These are phyloP conservation scores for Irpex lacteus DNA, from an alignment of 1,284 basidiomycete species.

Conservation along the genomic window DNA sequence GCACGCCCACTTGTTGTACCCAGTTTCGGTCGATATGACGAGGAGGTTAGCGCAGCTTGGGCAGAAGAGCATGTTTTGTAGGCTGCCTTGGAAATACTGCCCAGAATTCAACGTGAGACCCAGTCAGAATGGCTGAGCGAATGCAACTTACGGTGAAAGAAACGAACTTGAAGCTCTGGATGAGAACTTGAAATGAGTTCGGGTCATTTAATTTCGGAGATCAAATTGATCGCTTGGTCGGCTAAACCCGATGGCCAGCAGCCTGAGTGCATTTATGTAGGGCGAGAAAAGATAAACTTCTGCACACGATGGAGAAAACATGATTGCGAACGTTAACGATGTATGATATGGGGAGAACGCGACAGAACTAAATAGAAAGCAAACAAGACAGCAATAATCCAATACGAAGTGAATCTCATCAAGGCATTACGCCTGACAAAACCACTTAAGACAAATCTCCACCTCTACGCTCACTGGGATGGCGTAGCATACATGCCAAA, in stretches of 20 bases:
- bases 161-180: background rate
- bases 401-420: background rate
- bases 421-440: background rate
- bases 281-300: too few species aligned
- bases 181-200: background rate
- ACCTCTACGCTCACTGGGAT: background rate
- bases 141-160: too few species aligned
- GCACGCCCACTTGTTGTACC: constrained; percentile 87
- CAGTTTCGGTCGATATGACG: constrained; percentile 74
- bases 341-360: too few species aligned
- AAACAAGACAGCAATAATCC: background rate
- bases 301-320: background rate
- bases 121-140: background rate
- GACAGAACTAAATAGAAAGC: background rate
- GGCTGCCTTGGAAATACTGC: background rate
- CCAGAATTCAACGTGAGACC: background rate
- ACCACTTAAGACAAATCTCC: background rate
- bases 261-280: too few species aligned
- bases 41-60: constrained; percentile 94
- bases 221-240: background rate
- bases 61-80: constrained; percentile 79
- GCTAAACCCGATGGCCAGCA: background rate
- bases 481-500: background rate
- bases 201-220: background rate
- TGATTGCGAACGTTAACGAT: background rate